Conservation (phyloP, 257 asterid species). For the Solanum ahanhuiri region DNA sequence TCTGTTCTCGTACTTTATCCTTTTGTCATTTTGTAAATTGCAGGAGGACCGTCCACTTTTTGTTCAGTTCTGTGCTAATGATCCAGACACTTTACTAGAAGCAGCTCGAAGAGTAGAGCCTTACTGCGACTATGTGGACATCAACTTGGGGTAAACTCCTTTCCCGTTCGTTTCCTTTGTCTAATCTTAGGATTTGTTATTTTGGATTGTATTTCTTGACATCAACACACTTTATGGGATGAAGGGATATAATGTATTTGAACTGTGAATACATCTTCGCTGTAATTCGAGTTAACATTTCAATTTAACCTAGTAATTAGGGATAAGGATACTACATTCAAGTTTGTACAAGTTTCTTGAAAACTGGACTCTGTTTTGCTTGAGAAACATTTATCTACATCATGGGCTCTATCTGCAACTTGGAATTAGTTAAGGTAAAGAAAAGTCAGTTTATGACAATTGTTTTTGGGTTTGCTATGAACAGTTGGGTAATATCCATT, state of each 20-base stretch:
- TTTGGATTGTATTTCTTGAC: background rate
- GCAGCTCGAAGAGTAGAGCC: slow-evolving; percentile 90
- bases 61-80: slow-evolving; percentile 98
- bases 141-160: slow-evolving; percentile 70
- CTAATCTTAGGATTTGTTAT: background rate
- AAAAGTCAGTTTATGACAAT: background rate
- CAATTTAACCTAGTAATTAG: background rate
- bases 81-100: slow-evolving; percentile 70
- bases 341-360: background rate
- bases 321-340: background rate
- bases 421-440: background rate
- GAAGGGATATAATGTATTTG: background rate
- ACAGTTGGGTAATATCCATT: background rate
- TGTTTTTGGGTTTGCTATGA: background rate
- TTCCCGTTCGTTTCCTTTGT: background rate
- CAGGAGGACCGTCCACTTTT: slow-evolving; percentile 95
- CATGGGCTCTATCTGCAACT: background rate
- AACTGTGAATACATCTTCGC: background rate
- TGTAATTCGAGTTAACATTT: background rate
- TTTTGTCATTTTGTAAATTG: background rate
- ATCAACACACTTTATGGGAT: background rate
- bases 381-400: background rate
- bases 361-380: background rate
- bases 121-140: slow-evolving; percentile 77
- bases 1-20: background rate